Conservation (phyloP, 192 early-diverging fungal species). For the Umbelopsis sp. region DNA sequence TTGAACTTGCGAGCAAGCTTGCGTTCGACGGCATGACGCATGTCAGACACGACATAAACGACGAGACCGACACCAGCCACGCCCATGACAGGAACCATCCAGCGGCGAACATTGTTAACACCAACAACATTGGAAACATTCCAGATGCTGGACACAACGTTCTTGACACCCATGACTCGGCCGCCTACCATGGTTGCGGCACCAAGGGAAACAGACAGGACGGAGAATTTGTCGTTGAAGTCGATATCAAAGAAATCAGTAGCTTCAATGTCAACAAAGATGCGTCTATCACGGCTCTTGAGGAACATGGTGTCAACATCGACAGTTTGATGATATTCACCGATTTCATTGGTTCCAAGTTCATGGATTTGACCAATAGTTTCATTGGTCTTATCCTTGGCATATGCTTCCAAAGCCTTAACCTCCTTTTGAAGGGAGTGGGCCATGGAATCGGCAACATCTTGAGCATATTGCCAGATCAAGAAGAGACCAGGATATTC, state of each 20-base stretch:
- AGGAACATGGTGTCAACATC: constrained; percentile 34
- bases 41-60: constrained; percentile 69
- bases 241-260: constrained; percentile 45
- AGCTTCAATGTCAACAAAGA: constrained; percentile 32
- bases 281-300: constrained; percentile 21
- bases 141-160: constrained; percentile 41
- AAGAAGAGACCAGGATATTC: constrained; percentile 82
- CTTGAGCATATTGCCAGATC: constrained; percentile 86
- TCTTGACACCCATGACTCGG: constrained; percentile 35
- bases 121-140: constrained; percentile 62
- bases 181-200: constrained; percentile 40
- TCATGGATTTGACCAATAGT: constrained; percentile 47
- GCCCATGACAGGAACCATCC: constrained; percentile 61
- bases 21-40: constrained; percentile 70
- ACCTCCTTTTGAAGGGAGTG: constrained; percentile 66
- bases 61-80: constrained; percentile 62
- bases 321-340: constrained; percentile 26
- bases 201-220: constrained; percentile 28
- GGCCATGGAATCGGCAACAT: constrained; percentile 72
- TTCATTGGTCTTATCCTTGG: constrained; percentile 44
- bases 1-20: constrained; percentile 67
- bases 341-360: constrained; percentile 40
- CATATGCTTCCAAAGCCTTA: constrained; percentile 59
- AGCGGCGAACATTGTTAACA: constrained; percentile 61
- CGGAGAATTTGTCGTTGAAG: constrained; percentile 39